Percentiles rank a stretch among this genome's conserved stretches.
phyloP scores from a whole-genome alignment of 1,284 basidiomycete genomes.

The Limonomyces culmigenus region DNA sequence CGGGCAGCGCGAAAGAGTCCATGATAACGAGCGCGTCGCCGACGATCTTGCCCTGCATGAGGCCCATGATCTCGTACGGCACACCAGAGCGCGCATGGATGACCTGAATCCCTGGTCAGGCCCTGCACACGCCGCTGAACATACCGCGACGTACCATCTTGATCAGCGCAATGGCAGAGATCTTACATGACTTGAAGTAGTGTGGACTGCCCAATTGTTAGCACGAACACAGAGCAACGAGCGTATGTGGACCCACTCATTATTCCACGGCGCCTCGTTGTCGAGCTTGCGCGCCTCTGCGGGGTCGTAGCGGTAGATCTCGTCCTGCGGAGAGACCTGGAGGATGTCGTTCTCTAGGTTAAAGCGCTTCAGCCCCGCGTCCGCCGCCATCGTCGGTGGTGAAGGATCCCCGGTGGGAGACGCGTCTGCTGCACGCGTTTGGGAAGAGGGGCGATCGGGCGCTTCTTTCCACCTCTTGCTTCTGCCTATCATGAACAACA shows the following conservation, averaged over 20 bases:
- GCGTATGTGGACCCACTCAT: conserved; percentile 59
- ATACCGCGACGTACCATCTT: conserved; percentile 66
- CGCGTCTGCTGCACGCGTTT: too few relatives aligned
- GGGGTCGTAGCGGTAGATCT: conserved; percentile 67
- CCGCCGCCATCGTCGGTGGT: not conserved
- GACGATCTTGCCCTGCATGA: conserved; percentile 95
- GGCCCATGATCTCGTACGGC: conserved; percentile 96
- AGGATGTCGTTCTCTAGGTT: conserved; percentile 68
- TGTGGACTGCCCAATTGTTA: conserved; percentile 41
- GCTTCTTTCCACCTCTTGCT: too few relatives aligned
- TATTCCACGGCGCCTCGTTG: conserved; percentile 67
- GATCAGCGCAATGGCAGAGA: conserved; percentile 88
- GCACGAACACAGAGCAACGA: not conserved
- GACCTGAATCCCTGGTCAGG: conserved; percentile 33
- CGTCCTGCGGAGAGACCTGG: conserved; percentile 56
- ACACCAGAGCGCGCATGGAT: conserved; percentile 97
- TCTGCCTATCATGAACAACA: too few relatives aligned
- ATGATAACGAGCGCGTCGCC: conserved; percentile 80
- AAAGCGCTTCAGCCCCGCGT: conserved; percentile 67
- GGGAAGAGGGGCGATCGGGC: too few relatives aligned
- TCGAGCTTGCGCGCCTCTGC: conserved; percentile 60
- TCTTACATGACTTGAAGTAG: conserved; percentile 89
- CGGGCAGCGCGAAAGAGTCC: conserved; percentile 93
- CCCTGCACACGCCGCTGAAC: not conserved
- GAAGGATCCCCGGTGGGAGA: too few relatives aligned